These are phyloP conservation scores for Leccinum pellstonianum DNA, from an alignment of 768 basidiomycete species.

Conservation along the genomic window DNA sequence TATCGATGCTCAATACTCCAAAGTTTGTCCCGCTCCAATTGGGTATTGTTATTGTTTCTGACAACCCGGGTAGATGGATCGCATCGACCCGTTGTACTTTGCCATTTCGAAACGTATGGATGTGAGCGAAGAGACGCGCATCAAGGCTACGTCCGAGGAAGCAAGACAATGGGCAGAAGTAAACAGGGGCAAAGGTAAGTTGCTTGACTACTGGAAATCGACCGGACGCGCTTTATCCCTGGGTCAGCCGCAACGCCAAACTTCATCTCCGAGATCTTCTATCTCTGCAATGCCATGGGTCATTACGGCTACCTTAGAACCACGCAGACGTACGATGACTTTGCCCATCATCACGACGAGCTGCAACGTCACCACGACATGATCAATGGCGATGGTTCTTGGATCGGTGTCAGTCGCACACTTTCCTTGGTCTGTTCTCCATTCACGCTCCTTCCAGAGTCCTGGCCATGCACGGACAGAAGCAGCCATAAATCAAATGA, in stretches of 20 bases:
- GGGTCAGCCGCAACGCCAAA: slow-evolving; percentile 65
- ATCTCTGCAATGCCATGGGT: slow-evolving; percentile 79
- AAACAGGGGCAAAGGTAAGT: slow-evolving; percentile 48
- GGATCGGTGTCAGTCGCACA: slow-evolving; percentile 66
- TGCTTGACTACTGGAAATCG: neutral
- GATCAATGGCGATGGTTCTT: slow-evolving; percentile 72
- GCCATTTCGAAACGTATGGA: slow-evolving; percentile 70
- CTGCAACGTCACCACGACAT: slow-evolving; percentile 74
- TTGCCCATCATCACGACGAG: slow-evolving; percentile 74
- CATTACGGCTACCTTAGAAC: slow-evolving; percentile 88
- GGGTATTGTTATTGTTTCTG: neutral
- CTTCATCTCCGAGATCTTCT: slow-evolving; percentile 96
- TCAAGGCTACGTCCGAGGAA: slow-evolving; percentile 90
- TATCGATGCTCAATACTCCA: slow-evolving; percentile 87
- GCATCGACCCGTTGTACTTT: slow-evolving; percentile 84
- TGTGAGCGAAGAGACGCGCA: slow-evolving; percentile 86
- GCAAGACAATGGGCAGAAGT: slow-evolving; percentile 67
- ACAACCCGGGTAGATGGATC: slow-evolving; percentile 64
- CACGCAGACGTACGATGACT: slow-evolving; percentile 70
- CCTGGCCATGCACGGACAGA: slow-evolving; percentile 77
- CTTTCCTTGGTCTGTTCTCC: neutral
- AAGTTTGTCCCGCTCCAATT: slow-evolving; percentile 46
- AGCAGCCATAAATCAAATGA: slow-evolving; percentile 71
- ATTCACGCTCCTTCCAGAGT: slow-evolving; percentile 41
- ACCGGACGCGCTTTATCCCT: neutral